A percentile compares a stretch with the other conserved stretches of the same genome.
phyloP scores from a whole-genome alignment of 2,329 filamentous ascomycete species.

The Cercospora berteroae region DNA sequence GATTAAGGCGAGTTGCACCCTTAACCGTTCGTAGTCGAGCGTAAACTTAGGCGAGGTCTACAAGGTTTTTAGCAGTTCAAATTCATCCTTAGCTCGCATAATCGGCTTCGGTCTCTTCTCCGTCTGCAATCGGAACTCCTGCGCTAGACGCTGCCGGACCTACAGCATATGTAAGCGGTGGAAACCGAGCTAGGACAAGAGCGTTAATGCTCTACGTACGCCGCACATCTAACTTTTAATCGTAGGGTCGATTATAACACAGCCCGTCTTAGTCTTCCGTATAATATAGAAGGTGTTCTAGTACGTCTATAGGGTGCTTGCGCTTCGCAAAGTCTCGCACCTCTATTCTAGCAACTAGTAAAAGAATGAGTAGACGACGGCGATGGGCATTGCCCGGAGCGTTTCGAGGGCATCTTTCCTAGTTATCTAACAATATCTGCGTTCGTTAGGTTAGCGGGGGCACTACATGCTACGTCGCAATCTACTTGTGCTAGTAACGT shows the following conservation, averaged over 20 bases:
- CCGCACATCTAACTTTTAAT: constrained; percentile 4
- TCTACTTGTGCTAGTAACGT: neutral
- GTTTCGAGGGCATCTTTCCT: constrained; percentile 2
- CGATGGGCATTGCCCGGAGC: neutral
- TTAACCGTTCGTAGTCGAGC: constrained; percentile 20
- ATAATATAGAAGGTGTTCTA: constrained; percentile 1
- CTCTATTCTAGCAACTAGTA: constrained; percentile 5
- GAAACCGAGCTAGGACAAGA: neutral
- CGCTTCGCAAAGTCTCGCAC: neutral
- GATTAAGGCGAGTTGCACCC: constrained; percentile 21
- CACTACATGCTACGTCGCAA: neutral
- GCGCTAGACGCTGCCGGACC: neutral
- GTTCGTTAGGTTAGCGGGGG: neutral
- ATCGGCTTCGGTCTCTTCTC: constrained; percentile 23
- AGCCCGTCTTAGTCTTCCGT: neutral
- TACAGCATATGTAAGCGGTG: neutral
- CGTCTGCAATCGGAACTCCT: constrained; percentile 20
- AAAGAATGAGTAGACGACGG: constrained; percentile 1
- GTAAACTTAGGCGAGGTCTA: constrained; percentile 19
- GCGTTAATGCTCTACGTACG: neutral
- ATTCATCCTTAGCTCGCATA: constrained; percentile 19
- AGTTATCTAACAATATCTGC: neutral
- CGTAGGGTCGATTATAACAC: neutral
- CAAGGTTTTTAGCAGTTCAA: constrained; percentile 23
- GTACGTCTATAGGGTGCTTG: constrained; percentile 1